Evolutionary conservation across 768 basidiomycete species (phyloP).

Genomic region (Porphyrellus cyaneotinctus): DNA sequence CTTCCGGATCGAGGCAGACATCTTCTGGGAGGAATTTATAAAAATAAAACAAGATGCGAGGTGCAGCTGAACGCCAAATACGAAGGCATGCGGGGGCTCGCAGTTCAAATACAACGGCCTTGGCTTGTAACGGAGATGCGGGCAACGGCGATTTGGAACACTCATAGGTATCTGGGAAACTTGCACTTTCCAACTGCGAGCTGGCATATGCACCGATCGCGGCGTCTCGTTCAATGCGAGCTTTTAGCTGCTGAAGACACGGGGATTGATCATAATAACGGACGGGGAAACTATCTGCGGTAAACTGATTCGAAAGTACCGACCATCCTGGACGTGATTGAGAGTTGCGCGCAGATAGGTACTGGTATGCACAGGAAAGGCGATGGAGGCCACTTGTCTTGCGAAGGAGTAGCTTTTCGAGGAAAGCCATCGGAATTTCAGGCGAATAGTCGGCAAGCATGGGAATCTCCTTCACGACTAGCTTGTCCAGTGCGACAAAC

Average conservation of each 20-base stretch:
- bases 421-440: neutral
- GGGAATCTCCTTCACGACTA: slow-evolving; percentile 13
- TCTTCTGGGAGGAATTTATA: neutral
- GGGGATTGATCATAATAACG: too few relatives aligned
- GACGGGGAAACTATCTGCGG: neutral
- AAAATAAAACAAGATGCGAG: neutral
- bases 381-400: neutral
- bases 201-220: neutral
- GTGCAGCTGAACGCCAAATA: neutral
- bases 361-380: too few relatives aligned
- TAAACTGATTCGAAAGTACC: neutral
- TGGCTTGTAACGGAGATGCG: neutral
- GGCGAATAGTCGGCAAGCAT: slow-evolving; percentile 12
- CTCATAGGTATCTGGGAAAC: neutral
- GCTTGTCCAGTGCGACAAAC: slow-evolving; percentile 32
- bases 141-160: neutral
- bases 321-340: neutral
- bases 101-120: neutral
- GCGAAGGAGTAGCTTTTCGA: neutral
- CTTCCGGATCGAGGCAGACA: neutral
- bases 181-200: too few relatives aligned
- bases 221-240: neutral
- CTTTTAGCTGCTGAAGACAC: neutral
- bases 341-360: neutral
- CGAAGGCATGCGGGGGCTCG: neutral